Percentiles rank a stretch among this genome's conserved stretches.
phyloP scores from a whole-genome alignment of 345 rosid species.

The Reutealis trisperma region DNA sequence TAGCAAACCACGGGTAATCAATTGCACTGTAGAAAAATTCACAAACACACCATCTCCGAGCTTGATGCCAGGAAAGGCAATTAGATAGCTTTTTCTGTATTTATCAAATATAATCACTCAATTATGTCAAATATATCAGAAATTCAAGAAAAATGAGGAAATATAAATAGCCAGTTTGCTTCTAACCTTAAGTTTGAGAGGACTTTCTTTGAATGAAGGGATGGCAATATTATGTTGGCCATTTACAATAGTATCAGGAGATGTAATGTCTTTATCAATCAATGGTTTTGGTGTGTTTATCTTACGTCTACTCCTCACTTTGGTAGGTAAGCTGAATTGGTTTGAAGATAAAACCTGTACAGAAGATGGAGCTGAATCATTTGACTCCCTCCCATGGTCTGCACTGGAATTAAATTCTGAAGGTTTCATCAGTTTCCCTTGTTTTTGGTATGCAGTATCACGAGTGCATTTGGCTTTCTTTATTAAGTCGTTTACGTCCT shows the following conservation, averaged over 20 bases:
- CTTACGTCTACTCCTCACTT: constrained; percentile 73
- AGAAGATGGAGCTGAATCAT: constrained; percentile 47
- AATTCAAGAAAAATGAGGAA: constrained; percentile 24
- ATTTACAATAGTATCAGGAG: constrained; percentile 39
- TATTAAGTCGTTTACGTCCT: constrained; percentile 39
- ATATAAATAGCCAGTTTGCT: constrained; percentile 1
- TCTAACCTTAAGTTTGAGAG: constrained; percentile 44
- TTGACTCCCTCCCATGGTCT: constrained; percentile 48
- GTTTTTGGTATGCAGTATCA: constrained; percentile 45
- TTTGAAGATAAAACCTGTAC: constrained; percentile 32
- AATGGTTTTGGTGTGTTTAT: constrained; percentile 43
- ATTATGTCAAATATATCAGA: constrained; percentile 19
- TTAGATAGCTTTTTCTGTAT: constrained; percentile 70
- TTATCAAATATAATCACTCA: constrained; percentile 17
- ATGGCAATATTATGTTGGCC: constrained; percentile 33
- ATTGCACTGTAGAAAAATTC: constrained; percentile 98
- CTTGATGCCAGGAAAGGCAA: constrained; percentile 60
- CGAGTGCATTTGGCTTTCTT: constrained; percentile 50
- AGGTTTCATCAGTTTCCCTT: constrained; percentile 51
- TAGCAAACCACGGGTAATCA: constrained; percentile 98
- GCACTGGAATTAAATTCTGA: constrained; percentile 45
- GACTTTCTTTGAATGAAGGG: constrained; percentile 34
- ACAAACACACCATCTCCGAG: constrained; percentile 85
- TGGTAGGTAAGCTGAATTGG: constrained; percentile 60
- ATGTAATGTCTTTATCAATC: constrained; percentile 35